phyloP scores from a whole-genome alignment of 345 rosid species.

The Boechera retrofracta region DNA sequence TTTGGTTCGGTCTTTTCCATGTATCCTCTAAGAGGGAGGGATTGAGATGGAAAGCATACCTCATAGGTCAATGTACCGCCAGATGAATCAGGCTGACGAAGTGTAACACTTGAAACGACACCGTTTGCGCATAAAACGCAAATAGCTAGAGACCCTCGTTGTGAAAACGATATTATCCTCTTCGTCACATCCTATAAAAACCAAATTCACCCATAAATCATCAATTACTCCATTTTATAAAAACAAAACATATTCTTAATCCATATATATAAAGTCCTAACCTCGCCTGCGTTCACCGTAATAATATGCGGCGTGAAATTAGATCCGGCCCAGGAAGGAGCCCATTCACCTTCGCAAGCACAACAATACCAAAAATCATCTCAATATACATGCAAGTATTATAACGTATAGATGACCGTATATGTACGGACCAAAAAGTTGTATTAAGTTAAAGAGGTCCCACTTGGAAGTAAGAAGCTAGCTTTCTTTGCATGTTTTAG shows the following conservation, averaged over 20 bases:
- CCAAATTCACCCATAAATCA: constrained; percentile 22
- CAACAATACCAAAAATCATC: constrained; percentile 11
- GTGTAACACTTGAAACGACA: constrained; percentile 86
- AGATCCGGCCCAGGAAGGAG: constrained; percentile 76
- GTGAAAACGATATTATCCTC: constrained; percentile 95
- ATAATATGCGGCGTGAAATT: constrained; percentile 91
- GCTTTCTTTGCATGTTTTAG: constrained; percentile 38
- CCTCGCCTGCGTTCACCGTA: constrained; percentile 96
- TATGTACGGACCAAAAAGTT: constrained; percentile 30
- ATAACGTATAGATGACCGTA: not conserved
- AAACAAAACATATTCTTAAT: not conserved
- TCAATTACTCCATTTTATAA: not conserved
- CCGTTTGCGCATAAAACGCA: constrained; percentile 95
- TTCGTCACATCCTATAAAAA: constrained; percentile 75
- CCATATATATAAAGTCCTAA: constrained; percentile 14
- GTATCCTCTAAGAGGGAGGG: not conserved
- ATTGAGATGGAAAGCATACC: constrained; percentile 47
- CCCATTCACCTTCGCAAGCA: constrained; percentile 81
- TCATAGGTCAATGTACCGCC: constrained; percentile 98
- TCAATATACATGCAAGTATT: not conserved
- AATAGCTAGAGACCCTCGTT: constrained; percentile 84
- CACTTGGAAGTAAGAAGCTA: constrained; percentile 26
- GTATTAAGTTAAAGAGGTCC: constrained; percentile 26
- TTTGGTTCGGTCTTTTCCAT: not conserved
- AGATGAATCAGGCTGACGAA: constrained; percentile 91